Percentiles rank a stretch among this genome's conserved stretches.
Conservation (phyloP, 2,329 filamentous ascomycete genomes). For the Hansfordia pulvinata region DNA sequence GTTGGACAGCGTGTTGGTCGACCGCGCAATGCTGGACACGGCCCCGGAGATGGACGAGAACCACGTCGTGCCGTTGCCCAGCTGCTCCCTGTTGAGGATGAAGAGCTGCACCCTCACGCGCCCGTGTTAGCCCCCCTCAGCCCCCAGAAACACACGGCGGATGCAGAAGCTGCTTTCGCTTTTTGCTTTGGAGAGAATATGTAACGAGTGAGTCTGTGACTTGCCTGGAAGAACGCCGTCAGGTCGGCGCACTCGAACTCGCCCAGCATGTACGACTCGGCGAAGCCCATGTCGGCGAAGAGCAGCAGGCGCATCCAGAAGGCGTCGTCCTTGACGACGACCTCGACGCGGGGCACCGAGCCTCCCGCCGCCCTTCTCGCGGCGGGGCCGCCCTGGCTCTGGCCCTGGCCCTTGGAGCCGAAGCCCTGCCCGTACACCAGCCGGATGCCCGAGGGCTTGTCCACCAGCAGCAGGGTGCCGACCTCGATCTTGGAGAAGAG, state of each 20-base stretch:
- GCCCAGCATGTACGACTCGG: conserved; percentile 60
- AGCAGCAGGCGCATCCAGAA: conserved; percentile 59
- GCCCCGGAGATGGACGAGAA: conserved; percentile 44
- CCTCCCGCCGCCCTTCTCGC: conserved; percentile 18
- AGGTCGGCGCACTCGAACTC: conserved; percentile 55
- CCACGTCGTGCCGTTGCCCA: conserved; percentile 51
- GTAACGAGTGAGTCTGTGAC: conserved; percentile 10
- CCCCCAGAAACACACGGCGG: too few species aligned
- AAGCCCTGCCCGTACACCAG: conserved; percentile 32
- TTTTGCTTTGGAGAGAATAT: too few species aligned
- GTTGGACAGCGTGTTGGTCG: conserved; percentile 42
- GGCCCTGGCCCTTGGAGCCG: conserved; percentile 18
- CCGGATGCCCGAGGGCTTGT: conserved; percentile 27
- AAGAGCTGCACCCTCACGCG: conserved; percentile 54
- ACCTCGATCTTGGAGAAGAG: conserved; percentile 30
- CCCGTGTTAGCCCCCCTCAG: too few species aligned
- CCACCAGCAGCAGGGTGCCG: conserved; percentile 33
- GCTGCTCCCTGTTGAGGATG: conserved; percentile 50
- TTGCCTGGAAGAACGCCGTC: conserved; percentile 53
- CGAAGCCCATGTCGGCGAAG: conserved; percentile 65
- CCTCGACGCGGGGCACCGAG: conserved; percentile 29
- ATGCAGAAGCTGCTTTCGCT: too few species aligned
- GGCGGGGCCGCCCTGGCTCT: conserved; percentile 20
- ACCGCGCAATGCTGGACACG: conserved; percentile 42
- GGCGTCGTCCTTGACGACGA: conserved; percentile 48